phyloP scores from a whole-genome alignment of 2,329 filamentous ascomycete genomes.

The Lomentospora prolificans region DNA sequence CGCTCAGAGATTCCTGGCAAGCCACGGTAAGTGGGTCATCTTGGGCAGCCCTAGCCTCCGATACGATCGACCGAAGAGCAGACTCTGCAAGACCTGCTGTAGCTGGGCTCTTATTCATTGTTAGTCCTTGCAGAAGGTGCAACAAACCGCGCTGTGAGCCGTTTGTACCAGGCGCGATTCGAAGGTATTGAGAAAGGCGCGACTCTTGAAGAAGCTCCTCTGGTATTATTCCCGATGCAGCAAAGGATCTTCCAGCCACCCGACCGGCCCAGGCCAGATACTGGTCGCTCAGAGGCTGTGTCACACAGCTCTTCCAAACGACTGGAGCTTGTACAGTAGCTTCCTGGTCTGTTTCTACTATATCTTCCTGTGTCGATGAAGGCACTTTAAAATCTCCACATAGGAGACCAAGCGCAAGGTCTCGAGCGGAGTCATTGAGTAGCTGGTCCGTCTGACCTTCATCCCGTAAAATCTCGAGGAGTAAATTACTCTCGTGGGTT shows the following conservation, averaged over 20 bases:
- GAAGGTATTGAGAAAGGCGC: conserved; percentile 38
- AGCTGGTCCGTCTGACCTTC: conserved; percentile 51
- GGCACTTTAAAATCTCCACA: conserved; percentile 63
- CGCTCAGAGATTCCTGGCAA: conserved; percentile 41
- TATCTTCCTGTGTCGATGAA: conserved; percentile 39
- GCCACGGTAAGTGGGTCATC: conserved; percentile 39
- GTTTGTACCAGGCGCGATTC: conserved; percentile 33
- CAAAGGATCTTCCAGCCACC: conserved; percentile 75
- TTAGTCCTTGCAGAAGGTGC: conserved; percentile 49
- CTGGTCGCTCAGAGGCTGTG: conserved; percentile 50
- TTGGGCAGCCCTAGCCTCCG: conserved; percentile 36
- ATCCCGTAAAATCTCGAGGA: conserved; percentile 73
- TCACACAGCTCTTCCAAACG: conserved; percentile 67
- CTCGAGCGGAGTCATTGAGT: conserved; percentile 59
- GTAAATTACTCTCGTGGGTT: conserved; percentile 67
- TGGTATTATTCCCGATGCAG: conserved; percentile 60
- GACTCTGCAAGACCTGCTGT: conserved; percentile 52
- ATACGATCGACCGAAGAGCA: conserved; percentile 46
- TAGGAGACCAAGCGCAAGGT: conserved; percentile 62
- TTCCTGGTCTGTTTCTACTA: conserved; percentile 57
- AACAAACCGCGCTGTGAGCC: conserved; percentile 56
- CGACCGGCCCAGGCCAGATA: conserved; percentile 81
- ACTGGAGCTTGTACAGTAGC: conserved; percentile 53
- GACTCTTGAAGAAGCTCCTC: conserved; percentile 52
- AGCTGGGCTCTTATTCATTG: conserved; percentile 44